Conservation (phyloP, 139 green algal species). For the Closterium sp. region DNA sequence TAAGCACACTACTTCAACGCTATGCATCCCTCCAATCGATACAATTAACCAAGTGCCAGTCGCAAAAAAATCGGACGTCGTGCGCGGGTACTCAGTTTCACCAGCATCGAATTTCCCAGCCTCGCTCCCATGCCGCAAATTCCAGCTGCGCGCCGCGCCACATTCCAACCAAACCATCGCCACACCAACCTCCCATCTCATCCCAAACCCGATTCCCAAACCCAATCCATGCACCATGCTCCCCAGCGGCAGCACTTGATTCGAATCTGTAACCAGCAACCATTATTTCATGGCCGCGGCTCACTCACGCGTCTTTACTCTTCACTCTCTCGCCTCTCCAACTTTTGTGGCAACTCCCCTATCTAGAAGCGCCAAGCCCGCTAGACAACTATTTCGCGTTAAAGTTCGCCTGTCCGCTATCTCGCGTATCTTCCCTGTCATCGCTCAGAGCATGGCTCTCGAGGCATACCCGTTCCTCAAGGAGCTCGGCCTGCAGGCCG, state of each 20-base stretch:
- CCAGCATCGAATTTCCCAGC: not conserved
- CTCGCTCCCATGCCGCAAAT: not conserved
- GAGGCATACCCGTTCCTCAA: not conserved
- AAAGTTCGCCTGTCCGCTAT: not conserved
- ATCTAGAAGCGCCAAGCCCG: not conserved
- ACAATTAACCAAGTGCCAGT: not conserved
- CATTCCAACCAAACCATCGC: not conserved
- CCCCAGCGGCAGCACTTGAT: not conserved
- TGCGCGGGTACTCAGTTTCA: too few relatives aligned
- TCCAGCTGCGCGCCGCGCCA: not conserved
- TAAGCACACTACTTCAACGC: too few relatives aligned
- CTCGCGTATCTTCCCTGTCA: not conserved
- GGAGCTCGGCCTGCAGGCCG: not conserved
- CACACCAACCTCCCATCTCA: not conserved
- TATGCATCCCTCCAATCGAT: too few relatives aligned
- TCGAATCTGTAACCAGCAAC: not conserved
- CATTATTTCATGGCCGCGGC: not conserved
- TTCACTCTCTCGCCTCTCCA: not conserved
- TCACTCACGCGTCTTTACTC: not conserved
- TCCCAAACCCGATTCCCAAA: too few relatives aligned
- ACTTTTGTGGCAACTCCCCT: not conserved
- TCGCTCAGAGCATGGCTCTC: not conserved
- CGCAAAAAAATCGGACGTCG: too few relatives aligned
- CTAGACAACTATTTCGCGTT: not conserved
- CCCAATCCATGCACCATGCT: not conserved